These are phyloP conservation scores for Cystofilobasidium capitatum DNA, from an alignment of 768 basidiomycete genomes.

Conservation along the genomic window DNA sequence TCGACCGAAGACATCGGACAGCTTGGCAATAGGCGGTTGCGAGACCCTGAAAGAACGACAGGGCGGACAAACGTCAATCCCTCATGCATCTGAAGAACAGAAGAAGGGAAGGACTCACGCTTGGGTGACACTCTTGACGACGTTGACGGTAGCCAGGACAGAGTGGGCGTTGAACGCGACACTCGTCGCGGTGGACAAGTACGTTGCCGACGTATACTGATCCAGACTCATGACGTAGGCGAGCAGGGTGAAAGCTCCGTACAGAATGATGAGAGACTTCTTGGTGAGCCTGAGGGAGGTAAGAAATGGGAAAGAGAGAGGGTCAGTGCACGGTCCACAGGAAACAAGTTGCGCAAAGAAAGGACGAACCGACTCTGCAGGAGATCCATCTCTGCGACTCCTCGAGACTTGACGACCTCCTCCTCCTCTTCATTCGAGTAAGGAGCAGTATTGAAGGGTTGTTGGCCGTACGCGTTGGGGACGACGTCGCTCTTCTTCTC, in stretches of 20 bases:
- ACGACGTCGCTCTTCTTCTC: neutral
- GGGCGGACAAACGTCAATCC: neutral
- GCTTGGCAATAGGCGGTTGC: conserved; percentile 38
- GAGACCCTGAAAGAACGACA: conserved; percentile 24
- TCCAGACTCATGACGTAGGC: conserved; percentile 35
- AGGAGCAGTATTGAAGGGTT: neutral
- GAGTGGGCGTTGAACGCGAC: conserved; percentile 34
- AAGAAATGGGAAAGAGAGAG: neutral
- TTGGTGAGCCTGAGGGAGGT: conserved; percentile 27
- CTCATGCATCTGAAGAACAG: neutral
- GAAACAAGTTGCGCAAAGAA: neutral
- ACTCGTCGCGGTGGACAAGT: conserved; percentile 33
- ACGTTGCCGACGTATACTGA: conserved; percentile 32
- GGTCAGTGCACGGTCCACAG: neutral
- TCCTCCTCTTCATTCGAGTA: neutral
- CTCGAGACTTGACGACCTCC: conserved; percentile 30
- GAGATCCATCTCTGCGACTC: conserved; percentile 37
- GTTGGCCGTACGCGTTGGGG: neutral
- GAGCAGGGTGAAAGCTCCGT: conserved; percentile 33
- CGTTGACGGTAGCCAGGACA: conserved; percentile 34
- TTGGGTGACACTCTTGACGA: conserved; percentile 36
- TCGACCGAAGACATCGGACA: conserved; percentile 35
- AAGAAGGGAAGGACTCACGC: conserved; percentile 22
- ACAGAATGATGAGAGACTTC: conserved; percentile 32
- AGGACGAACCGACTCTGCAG: conserved; percentile 15